A percentile compares a stretch with the other conserved stretches of the same genome.
phyloP scores from a whole-genome alignment of 768 basidiomycete species.

The Agrocybe praecox region DNA sequence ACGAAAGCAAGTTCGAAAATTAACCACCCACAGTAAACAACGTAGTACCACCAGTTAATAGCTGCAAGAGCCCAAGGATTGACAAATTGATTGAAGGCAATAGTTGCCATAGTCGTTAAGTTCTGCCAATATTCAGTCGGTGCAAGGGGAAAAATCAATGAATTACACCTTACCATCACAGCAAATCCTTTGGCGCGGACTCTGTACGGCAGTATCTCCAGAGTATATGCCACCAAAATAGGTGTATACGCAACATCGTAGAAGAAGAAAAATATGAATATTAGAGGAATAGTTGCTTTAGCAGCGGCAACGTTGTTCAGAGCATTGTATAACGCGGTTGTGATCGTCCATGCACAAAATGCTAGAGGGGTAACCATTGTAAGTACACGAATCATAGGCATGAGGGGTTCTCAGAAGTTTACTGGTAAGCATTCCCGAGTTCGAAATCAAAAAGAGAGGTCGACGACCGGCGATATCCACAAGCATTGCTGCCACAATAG shows the following conservation, averaged over 20 bases:
- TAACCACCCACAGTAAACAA: slow-evolving; percentile 66
- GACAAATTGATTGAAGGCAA: slow-evolving; percentile 79
- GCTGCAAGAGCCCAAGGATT: slow-evolving; percentile 72
- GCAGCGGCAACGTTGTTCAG: slow-evolving; percentile 40
- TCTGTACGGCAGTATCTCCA: slow-evolving; percentile 80
- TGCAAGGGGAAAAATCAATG: neutral
- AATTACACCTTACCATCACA: slow-evolving; percentile 54
- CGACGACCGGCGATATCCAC: slow-evolving; percentile 71
- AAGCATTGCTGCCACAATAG: slow-evolving; percentile 60
- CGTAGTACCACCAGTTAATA: slow-evolving; percentile 60
- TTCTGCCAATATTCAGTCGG: slow-evolving; percentile 38
- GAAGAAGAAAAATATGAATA: slow-evolving; percentile 57
- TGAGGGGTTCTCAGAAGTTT: slow-evolving; percentile 11
- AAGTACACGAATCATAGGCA: neutral
- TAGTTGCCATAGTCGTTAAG: slow-evolving; percentile 59
- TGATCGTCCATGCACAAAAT: slow-evolving; percentile 58
- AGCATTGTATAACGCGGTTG: slow-evolving; percentile 43
- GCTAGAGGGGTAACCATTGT: slow-evolving; percentile 27
- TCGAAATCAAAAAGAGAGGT: slow-evolving; percentile 67
- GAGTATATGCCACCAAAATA: slow-evolving; percentile 57
- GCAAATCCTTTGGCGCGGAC: slow-evolving; percentile 83
- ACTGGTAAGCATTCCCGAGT: slow-evolving; percentile 56
- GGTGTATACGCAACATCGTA: slow-evolving; percentile 79
- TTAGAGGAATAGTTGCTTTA: slow-evolving; percentile 63
- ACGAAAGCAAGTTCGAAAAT: slow-evolving; percentile 61